Evolutionary conservation across 2,329 filamentous ascomycete species (phyloP).

Genomic region (Rutstroemia sp.): DNA sequence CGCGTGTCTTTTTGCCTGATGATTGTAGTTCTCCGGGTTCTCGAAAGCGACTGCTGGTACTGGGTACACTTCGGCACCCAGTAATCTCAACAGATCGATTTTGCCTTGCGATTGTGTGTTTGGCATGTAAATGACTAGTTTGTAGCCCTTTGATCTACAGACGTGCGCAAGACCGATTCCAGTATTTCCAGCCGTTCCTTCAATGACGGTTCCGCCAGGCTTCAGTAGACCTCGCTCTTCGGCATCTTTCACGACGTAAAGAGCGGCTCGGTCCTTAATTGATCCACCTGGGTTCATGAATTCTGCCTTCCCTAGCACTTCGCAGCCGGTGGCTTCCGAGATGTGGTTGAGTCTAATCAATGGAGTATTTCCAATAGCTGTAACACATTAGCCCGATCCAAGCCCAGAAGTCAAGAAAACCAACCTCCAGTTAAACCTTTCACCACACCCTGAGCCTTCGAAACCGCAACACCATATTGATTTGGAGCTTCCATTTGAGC

Average conservation of each 20-base stretch:
- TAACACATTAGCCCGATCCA: slow-evolving; percentile 11
- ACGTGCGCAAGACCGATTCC: slow-evolving; percentile 97
- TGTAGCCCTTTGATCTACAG: slow-evolving; percentile 85
- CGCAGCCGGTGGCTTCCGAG: slow-evolving; percentile 86
- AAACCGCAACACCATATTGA: slow-evolving; percentile 53
- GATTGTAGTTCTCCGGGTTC: slow-evolving; percentile 95
- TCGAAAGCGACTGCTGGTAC: slow-evolving; percentile 95
- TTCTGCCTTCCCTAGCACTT: slow-evolving; percentile 92
- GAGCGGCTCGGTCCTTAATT: slow-evolving; percentile 91
- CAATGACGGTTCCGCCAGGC: slow-evolving; percentile 87
- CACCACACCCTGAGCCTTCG: slow-evolving; percentile 58
- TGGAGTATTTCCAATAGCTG: slow-evolving; percentile 95
- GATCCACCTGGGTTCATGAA: slow-evolving; percentile 98
- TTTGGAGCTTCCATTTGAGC: slow-evolving; percentile 41
- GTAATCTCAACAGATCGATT: slow-evolving; percentile 81
- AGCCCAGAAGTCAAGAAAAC: slow-evolving; percentile 4
- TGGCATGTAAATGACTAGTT: slow-evolving; percentile 98
- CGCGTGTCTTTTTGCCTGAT: slow-evolving; percentile 88
- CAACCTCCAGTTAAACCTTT: slow-evolving; percentile 62
- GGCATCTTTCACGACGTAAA: slow-evolving; percentile 89
- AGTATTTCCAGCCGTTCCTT: slow-evolving; percentile 96
- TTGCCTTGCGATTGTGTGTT: slow-evolving; percentile 98
- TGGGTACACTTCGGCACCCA: slow-evolving; percentile 92
- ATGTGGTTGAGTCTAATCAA: slow-evolving; percentile 84
- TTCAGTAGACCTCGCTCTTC: slow-evolving; percentile 78